These are phyloP conservation scores for Sanghuangporus baumii DNA, from an alignment of 1,284 basidiomycete species.

Conservation along the genomic window DNA sequence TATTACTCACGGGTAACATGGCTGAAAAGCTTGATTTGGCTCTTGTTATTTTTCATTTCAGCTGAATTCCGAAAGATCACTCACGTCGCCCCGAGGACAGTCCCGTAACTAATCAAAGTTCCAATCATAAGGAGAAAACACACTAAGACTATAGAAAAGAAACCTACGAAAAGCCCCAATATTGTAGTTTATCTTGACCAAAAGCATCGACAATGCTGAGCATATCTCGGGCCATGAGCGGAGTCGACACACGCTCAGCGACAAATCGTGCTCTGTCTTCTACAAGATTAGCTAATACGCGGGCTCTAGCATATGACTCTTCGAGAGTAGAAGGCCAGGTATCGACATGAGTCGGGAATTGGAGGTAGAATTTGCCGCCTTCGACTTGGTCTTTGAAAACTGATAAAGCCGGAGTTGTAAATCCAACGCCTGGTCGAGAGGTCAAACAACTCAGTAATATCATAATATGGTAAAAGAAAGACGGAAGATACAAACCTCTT, in stretches of 20 bases:
- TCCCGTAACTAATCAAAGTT: slow-evolving; percentile 20
- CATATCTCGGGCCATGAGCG: slow-evolving; percentile 26
- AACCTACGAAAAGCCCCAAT: slow-evolving; percentile 27
- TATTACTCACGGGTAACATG: slow-evolving; percentile 23
- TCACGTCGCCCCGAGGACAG: slow-evolving; percentile 22
- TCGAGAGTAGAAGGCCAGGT: background rate
- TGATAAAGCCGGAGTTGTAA: slow-evolving; percentile 15
- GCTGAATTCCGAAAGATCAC: background rate
- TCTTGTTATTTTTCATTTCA: background rate
- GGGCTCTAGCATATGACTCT: background rate
- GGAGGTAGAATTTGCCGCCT: background rate
- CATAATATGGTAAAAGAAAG: no score
- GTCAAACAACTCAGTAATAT: no score
- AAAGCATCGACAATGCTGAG: slow-evolving; percentile 24
- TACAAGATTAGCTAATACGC: background rate
- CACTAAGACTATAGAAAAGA: background rate
- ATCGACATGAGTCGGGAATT: background rate
- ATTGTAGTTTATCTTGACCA: slow-evolving; percentile 24
- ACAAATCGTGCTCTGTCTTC: background rate
- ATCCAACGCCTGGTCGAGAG: slow-evolving; percentile 20
- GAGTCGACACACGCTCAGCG: slow-evolving; percentile 17
- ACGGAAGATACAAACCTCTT: slow-evolving; percentile 19
- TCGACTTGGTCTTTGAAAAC: slow-evolving; percentile 10
- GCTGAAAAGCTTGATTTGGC: slow-evolving; percentile 18
- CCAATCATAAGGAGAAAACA: no score